Evolutionary conservation across 352 stramenopile species (phyloP), one percentile per base, ranked within the genome.

Genomic region (Globisporangium yorkense): DNA sequence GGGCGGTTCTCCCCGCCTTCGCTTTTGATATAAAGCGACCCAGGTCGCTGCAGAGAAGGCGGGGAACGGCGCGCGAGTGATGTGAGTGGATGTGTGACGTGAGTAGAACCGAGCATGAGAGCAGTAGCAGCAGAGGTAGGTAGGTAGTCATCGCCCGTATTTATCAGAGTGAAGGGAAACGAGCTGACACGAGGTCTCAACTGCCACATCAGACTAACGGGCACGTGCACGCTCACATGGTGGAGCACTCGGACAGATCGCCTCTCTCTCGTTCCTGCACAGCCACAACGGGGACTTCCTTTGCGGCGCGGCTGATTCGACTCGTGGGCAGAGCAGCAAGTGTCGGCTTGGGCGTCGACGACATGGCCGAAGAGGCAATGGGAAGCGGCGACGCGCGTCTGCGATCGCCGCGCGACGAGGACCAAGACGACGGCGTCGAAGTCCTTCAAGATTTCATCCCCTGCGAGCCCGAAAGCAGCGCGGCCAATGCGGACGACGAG

Each of bases 1-100:
- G n/a, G n/a, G 3, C 20, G n/a, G 44, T 46, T 16, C 41, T 43
- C 39, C 7, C 41, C 33, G 8, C 33, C 33, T 10, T 57, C 51
- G 18, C 53, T 51, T 33, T 58, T 51, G 43, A 58, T 58, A 58
- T 58, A 51, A 58, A 58, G 53, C 33, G 53, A 58, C 29, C 53
- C 41, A 16, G 41, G 41, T 46, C 41, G 41, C 41, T 46, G 12
- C 4, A 16, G 41, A 21, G 41, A 46, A 16, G 4, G n/a, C 41
- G n/a, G 41, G 16, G 15, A 20, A 45, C 18, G 15, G 40, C 6
- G 40, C 18, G 13, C 41, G n/a, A 1, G 5, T 9, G n/a, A 7
- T n/a, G 12, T n/a, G 40, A 45, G 40, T 45, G 40, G n/a, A 15
- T 20, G 18, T 13, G 40, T 46, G 41, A 21, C 41, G 41, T 21